These are phyloP conservation scores for Rosa multiflora DNA, from an alignment of 306 rosid species.

Conservation along the genomic window DNA sequence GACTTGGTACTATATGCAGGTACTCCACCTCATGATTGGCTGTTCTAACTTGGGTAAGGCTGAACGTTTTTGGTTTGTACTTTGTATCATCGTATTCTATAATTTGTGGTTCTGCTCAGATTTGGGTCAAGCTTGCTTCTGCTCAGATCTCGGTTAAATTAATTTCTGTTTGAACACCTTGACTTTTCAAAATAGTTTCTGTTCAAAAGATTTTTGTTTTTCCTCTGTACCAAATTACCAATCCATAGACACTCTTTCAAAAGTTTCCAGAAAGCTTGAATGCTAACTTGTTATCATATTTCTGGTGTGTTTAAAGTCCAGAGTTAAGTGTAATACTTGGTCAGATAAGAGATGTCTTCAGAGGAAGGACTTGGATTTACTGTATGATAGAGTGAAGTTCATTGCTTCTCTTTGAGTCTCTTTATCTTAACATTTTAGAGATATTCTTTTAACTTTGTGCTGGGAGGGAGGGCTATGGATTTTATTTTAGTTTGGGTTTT, in stretches of 20 bases:
- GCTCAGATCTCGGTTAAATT: background rate
- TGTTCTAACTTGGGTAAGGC: slow-evolving; percentile 65
- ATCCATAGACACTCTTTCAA: background rate
- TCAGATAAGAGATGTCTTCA: background rate
- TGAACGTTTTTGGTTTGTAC: slow-evolving; percentile 8
- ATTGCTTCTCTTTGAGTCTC: background rate
- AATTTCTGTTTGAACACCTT: background rate
- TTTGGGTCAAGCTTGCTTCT: background rate
- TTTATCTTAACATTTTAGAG: background rate
- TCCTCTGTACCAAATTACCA: background rate
- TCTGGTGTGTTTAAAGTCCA: background rate
- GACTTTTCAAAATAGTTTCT: background rate
- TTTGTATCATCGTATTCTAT: background rate
- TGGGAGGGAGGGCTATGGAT: background rate
- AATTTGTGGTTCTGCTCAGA: slow-evolving; percentile 16
- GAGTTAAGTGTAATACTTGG: background rate
- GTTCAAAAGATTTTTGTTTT: background rate
- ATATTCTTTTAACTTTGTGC: background rate
- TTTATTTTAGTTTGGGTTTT: background rate
- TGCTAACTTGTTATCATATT: background rate
- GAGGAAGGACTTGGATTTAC: background rate
- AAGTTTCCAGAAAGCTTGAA: background rate
- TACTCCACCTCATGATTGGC: slow-evolving; percentile 62
- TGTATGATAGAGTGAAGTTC: background rate
- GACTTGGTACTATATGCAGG: slow-evolving; percentile 45